Percentiles rank a stretch among this genome's conserved stretches.
Conservation (phyloP, 805 yeast species). For the Hanseniaspora guilliermondii region DNA sequence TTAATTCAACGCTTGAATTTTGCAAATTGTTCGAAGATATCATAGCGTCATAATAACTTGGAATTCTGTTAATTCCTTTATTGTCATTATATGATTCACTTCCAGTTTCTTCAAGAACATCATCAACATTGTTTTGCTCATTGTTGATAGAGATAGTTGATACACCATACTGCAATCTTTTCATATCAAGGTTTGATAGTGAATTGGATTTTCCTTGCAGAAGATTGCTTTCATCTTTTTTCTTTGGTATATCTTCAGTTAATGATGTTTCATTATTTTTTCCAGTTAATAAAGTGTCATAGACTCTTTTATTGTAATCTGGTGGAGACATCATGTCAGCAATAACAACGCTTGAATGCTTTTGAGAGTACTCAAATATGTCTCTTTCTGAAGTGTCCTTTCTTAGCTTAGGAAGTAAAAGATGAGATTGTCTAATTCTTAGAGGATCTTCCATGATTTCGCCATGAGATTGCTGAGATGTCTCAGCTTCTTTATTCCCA, state of each 20-base stretch:
- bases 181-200: neutral
- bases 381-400: slow-evolving; percentile 2
- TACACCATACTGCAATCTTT: slow-evolving; percentile 8
- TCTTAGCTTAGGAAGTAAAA: neutral
- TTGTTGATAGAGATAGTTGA: neutral
- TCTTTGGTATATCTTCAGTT: neutral
- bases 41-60: slow-evolving; percentile 13
- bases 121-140: neutral
- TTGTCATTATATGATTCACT: neutral
- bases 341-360: slow-evolving; percentile 13
- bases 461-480: neutral
- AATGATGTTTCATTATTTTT: neutral
- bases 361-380: slow-evolving; percentile 11
- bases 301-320: slow-evolving; percentile 64
- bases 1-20: slow-evolving; percentile 4
- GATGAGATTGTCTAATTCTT: neutral
- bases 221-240: neutral
- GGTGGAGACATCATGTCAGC: slow-evolving; percentile 61
- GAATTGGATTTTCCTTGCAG: neutral
- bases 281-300: slow-evolving; percentile 48
- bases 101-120: neutral
- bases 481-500: slow-evolving; percentile 4
- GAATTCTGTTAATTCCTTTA: slow-evolving; percentile 1
- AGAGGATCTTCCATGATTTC: slow-evolving; percentile 16
- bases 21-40: slow-evolving; percentile 2